A percentile compares a stretch with the other conserved stretches of the same genome.
Conservation (phyloP, 805 yeast genomes). For the Wickerhamiella australiensis region DNA sequence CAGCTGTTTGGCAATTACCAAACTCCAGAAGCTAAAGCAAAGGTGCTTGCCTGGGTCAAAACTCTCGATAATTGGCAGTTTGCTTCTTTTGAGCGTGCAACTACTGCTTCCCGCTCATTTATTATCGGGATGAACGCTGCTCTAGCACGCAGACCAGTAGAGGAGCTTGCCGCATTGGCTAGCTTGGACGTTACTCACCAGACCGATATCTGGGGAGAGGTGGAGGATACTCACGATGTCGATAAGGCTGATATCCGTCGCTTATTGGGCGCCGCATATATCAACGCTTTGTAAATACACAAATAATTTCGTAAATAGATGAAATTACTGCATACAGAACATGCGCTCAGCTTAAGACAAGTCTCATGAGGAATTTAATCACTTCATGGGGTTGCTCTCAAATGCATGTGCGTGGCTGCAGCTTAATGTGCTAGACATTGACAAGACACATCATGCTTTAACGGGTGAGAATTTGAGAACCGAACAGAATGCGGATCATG, state of each 20-base stretch:
- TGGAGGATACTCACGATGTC: constrained; percentile 98
- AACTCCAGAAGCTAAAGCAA: constrained; percentile 41
- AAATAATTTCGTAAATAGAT: background rate
- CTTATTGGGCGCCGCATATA: constrained; percentile 65
- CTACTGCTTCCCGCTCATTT: constrained; percentile 73
- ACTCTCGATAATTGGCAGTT: constrained; percentile 60
- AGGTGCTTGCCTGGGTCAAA: constrained; percentile 54
- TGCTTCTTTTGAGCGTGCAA: constrained; percentile 83
- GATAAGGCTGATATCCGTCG: constrained; percentile 81
- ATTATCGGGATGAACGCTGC: constrained; percentile 65
- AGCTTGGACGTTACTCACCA: constrained; percentile 75
- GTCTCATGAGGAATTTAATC: background rate
- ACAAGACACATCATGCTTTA: background rate
- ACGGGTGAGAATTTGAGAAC: too few species aligned
- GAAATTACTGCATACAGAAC: too few species aligned
- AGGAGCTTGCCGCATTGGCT: constrained; percentile 64
- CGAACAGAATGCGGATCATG: too few species aligned
- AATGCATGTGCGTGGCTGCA: background rate
- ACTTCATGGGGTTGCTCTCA: background rate
- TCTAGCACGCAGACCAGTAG: constrained; percentile 35
- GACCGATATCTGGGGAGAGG: constrained; percentile 93
- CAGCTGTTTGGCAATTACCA: constrained; percentile 79
- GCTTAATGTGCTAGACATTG: background rate
- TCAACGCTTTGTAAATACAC: constrained; percentile 31
- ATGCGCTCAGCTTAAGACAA: background rate